Evolutionary conservation across 164 flowering plant species (phyloP), one percentile per base, ranked within the genome.

Genomic region (Akebia trifoliata): DNA sequence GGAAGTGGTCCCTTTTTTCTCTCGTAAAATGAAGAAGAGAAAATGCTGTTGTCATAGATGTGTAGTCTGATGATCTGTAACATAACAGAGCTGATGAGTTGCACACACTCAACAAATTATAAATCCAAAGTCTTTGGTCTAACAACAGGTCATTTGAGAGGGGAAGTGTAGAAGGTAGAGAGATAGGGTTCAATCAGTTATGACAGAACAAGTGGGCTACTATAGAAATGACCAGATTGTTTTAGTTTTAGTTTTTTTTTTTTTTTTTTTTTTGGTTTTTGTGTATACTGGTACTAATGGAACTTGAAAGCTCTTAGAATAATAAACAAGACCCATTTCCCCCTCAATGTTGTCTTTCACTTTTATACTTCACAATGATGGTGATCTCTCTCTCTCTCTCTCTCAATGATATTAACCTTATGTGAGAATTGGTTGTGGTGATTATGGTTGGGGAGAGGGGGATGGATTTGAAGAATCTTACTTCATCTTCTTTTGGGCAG

Each of bases 41-140:
- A n/a, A n/a, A n/a, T n/a, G 76, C 75, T 69, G 50, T 64, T 61
- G 59, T 62, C 56, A 66, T 62, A 61, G 56, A 44, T 43, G 77
- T 72, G 81, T 75, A 75, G 75, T 71, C 75, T 76, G 69, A 69
- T 76, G 81, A 64, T 72, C 86, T 80, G 83, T 81, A 81, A 67
- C 82, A 78, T 80, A 76, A 62, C 76, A 69, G 73, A 68, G 73
- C 70, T 72, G 54, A 59, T 48, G 65, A 62, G 68, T 57, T 48
- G 56, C 10, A 1, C 54, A 47, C 37, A 9, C n/a, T n/a, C 30
- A 42, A 26, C 57, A 62, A 67, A n/a, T n/a, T n/a, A n/a, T n/a
- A 66, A 71, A 60, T 51, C 69, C 36, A 58, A 67, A 66, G 68
- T 57, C 74, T 74, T 59, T 69, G 67, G 78, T 73, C 78, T 81